phyloP scores from a whole-genome alignment of 306 rosid species.

The Dryas octopetala region DNA sequence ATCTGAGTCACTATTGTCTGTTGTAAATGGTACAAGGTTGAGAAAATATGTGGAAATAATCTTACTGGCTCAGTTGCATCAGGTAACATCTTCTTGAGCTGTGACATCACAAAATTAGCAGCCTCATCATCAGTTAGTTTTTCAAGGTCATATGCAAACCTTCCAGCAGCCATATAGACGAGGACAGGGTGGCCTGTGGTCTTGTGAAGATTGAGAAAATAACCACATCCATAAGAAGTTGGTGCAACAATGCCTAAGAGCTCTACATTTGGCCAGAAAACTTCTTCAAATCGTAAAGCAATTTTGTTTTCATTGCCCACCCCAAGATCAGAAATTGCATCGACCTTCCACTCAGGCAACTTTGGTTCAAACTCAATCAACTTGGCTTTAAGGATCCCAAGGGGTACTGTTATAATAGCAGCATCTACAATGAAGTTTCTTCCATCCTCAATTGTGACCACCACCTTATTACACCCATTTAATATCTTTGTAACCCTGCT shows the following conservation, averaged over 20 bases:
- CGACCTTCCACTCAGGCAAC: constrained; percentile 67
- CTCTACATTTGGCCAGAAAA: constrained; percentile 80
- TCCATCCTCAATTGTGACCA: constrained; percentile 61
- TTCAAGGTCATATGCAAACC: constrained; percentile 73
- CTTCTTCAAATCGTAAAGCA: constrained; percentile 54
- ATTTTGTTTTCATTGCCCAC: constrained; percentile 80
- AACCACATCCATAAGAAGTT: constrained; percentile 64
- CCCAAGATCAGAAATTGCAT: constrained; percentile 73
- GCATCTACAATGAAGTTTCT: constrained; percentile 49
- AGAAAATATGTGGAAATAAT: not conserved
- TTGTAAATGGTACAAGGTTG: not conserved
- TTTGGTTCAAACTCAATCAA: constrained; percentile 64
- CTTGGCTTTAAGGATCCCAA: constrained; percentile 70
- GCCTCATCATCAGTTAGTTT: constrained; percentile 46
- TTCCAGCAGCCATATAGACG: constrained; percentile 78
- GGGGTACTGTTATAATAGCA: constrained; percentile 52
- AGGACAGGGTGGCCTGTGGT: constrained; percentile 75
- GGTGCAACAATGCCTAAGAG: constrained; percentile 68
- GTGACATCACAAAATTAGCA: constrained; percentile 50
- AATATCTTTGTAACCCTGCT: constrained; percentile 36
- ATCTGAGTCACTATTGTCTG: not conserved
- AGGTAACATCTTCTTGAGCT: constrained; percentile 73
- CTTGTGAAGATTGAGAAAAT: constrained; percentile 80
- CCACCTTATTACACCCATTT: constrained; percentile 40
- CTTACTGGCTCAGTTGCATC: constrained; percentile 69